phyloP scores from a whole-genome alignment of 2,329 filamentous ascomycete genomes.

The Colletotrichum coccodes region DNA sequence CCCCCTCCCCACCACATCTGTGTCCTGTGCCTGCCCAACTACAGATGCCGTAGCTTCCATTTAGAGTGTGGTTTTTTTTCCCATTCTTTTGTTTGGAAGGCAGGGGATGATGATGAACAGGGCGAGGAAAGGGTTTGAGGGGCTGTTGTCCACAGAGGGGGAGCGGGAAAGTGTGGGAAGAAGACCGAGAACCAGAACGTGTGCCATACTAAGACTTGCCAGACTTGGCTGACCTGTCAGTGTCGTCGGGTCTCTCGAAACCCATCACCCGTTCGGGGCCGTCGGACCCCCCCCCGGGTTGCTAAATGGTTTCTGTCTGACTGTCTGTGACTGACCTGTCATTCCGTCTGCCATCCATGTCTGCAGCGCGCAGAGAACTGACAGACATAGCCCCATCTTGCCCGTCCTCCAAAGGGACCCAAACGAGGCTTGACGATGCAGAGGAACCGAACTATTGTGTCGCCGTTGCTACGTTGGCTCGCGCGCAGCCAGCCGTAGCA shows the following conservation, averaged over 20 bases:
- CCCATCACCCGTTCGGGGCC: background rate
- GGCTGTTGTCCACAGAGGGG: background rate
- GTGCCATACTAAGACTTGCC: background rate
- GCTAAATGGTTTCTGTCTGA: background rate
- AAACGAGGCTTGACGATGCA: background rate
- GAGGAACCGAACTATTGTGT: background rate
- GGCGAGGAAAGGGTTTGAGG: background rate
- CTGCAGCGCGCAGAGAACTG: background rate
- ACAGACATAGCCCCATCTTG: background rate
- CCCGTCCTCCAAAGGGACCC: background rate
- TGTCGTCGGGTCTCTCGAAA: background rate
- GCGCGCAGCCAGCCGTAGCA: background rate
- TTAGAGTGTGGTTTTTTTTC: background rate
- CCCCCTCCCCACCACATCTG: background rate
- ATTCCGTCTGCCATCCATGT: background rate
- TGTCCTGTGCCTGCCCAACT: background rate
- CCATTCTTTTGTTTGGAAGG: background rate
- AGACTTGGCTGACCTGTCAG: background rate
- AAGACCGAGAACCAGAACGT: background rate
- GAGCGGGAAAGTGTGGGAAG: background rate
- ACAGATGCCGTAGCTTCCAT: background rate
- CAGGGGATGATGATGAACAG: background rate
- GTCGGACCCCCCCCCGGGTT: background rate
- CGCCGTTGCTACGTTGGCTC: background rate
- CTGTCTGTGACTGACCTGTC: background rate